Evolutionary conservation across 345 rosid genomes (phyloP).

Genomic region (Psidium friedrichsthalianum): DNA sequence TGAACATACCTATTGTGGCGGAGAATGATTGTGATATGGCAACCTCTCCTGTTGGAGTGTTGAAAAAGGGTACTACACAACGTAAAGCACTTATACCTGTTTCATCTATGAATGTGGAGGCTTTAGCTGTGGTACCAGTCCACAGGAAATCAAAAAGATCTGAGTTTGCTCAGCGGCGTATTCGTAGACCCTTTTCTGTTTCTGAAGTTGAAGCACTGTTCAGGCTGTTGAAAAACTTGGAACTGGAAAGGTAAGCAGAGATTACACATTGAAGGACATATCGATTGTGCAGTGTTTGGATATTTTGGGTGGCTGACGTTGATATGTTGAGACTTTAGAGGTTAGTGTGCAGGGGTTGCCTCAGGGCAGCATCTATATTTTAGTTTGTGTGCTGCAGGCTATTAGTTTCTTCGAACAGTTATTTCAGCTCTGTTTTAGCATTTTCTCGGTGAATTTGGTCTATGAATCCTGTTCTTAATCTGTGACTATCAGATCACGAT

Average conservation of each 20-base stretch:
- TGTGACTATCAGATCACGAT: neutral
- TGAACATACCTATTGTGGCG: constrained; percentile 32
- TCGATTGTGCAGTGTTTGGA: neutral
- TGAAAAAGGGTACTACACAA: constrained; percentile 33
- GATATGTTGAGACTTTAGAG: neutral
- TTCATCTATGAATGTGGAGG: constrained; percentile 47
- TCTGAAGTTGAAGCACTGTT: constrained; percentile 91
- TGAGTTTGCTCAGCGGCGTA: constrained; percentile 84
- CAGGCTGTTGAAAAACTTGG: constrained; percentile 98
- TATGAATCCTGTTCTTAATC: neutral
- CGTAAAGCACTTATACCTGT: constrained; percentile 68
- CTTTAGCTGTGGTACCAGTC: constrained; percentile 43
- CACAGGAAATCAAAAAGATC: constrained; percentile 69
- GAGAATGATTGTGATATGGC: constrained; percentile 87
- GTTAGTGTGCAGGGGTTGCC: neutral
- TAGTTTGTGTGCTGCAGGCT: neutral
- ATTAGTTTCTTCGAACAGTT: neutral
- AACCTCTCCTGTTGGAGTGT: constrained; percentile 43
- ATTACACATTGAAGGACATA: neutral
- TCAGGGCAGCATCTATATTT: neutral
- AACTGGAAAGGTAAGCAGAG: constrained; percentile 74
- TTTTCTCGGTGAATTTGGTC: neutral
- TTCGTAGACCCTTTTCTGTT: constrained; percentile 97
- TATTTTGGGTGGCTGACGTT: neutral
- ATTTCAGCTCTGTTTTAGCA: neutral